phyloP scores from a whole-genome alignment of 2,329 filamentous ascomycete genomes.

The Chaetomium olivaceum region DNA sequence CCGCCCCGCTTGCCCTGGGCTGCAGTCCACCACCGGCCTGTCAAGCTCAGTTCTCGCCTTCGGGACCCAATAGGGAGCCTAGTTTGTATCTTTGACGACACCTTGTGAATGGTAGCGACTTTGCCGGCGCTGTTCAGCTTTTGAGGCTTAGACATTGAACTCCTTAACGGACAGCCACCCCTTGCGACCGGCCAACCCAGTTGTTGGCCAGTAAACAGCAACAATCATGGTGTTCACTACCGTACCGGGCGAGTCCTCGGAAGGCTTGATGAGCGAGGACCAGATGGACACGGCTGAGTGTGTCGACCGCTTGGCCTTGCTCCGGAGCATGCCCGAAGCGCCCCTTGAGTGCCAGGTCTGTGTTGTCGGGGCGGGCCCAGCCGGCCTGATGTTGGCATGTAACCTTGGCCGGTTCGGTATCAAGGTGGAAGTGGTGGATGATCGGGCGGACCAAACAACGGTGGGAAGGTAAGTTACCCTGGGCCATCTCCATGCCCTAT shows the following conservation, averaged over 20 bases:
- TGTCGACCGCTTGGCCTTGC: conserved; percentile 50
- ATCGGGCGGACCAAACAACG: conserved; percentile 66
- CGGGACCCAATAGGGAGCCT: background rate
- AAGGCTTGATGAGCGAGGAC: conserved; percentile 36
- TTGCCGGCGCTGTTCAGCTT: background rate
- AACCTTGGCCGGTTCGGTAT: conserved; percentile 66
- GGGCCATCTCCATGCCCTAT: background rate
- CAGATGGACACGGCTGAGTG: conserved; percentile 39
- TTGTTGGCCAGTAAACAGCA: conserved; percentile 8
- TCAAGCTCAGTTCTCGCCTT: background rate
- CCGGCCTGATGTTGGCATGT: conserved; percentile 56
- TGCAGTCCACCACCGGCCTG: background rate
- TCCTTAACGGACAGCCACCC: background rate
- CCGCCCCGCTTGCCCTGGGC: background rate
- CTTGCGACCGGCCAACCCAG: background rate
- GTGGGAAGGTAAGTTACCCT: conserved; percentile 55
- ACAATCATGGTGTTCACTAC: conserved; percentile 42
- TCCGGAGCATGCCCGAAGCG: conserved; percentile 51
- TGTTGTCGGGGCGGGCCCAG: conserved; percentile 57
- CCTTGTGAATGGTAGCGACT: conserved; percentile 12
- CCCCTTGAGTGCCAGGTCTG: conserved; percentile 44
- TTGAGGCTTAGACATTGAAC: background rate
- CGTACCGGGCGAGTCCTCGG: conserved; percentile 39
- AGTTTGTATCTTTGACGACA: background rate
- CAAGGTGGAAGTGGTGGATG: conserved; percentile 65